Conservation (phyloP, 192 early-diverging fungal species). For the Kappamyces sp. region DNA sequence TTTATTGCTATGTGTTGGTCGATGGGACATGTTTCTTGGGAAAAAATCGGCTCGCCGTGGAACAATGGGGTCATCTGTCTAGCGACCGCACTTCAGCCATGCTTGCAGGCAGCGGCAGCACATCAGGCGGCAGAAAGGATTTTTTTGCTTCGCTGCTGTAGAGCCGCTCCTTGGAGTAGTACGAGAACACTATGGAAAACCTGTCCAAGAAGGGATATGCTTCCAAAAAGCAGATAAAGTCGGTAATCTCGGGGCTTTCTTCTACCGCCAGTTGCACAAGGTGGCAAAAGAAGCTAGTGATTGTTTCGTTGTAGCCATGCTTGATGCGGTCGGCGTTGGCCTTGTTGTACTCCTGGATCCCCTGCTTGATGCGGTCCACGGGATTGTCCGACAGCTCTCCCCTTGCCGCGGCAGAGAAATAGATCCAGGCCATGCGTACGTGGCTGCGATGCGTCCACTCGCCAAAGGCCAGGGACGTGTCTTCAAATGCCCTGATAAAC, state of each 20-base stretch:
- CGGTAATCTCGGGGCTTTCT: constrained; percentile 9
- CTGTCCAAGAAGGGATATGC: constrained; percentile 26
- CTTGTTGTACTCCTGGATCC: constrained; percentile 24
- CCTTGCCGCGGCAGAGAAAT: constrained; percentile 16
- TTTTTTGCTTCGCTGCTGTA: constrained; percentile 17
- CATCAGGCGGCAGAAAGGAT: background rate
- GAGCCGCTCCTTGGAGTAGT: constrained; percentile 16
- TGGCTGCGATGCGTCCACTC: constrained; percentile 38
- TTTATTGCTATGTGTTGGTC: background rate
- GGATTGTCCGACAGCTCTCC: constrained; percentile 17
- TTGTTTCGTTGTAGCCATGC: constrained; percentile 36
- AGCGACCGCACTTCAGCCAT: too few species aligned
- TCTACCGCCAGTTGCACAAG: constrained; percentile 20
- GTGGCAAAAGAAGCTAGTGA: constrained; percentile 28
- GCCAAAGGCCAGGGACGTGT: constrained; percentile 22
- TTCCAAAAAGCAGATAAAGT: constrained; percentile 24
- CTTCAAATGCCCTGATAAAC: constrained; percentile 30
- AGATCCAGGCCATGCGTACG: constrained; percentile 37
- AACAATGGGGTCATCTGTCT: too few species aligned
- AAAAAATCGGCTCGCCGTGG: too few species aligned
- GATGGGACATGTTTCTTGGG: too few species aligned
- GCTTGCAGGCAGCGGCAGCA: too few species aligned
- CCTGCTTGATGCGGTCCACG: constrained; percentile 23
- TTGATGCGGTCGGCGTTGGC: constrained; percentile 20
- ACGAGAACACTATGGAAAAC: constrained; percentile 11